Conservation (phyloP, 768 basidiomycete genomes). For the Xerocomellus dryophilus region DNA sequence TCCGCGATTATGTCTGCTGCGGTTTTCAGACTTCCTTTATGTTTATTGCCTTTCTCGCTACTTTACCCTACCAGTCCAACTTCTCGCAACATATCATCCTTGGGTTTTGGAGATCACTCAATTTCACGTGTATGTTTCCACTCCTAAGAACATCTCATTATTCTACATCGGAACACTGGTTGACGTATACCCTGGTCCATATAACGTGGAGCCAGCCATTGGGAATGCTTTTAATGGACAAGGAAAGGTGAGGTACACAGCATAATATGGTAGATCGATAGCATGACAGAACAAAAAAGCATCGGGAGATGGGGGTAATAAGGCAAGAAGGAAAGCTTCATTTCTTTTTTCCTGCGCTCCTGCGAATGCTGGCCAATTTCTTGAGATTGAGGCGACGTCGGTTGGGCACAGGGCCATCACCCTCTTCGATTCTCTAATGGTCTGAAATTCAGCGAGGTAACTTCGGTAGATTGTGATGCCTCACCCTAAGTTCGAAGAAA, state of each 20-base stretch:
- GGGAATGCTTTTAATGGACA: neutral
- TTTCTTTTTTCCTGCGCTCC: neutral
- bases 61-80: constrained; percentile 2
- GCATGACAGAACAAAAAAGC: constrained; percentile 6
- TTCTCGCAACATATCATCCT: neutral
- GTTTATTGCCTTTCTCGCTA: constrained; percentile 15
- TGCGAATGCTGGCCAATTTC: constrained; percentile 19
- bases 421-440: constrained; percentile 27
- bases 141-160: constrained; percentile 9
- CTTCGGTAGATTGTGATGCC: neutral
- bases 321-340: neutral
- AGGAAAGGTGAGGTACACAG: neutral
- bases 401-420: constrained; percentile 14
- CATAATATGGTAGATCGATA: neutral
- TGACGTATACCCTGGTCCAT: constrained; percentile 17
- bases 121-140: constrained; percentile 7
- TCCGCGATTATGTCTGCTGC: constrained; percentile 23
- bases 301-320: neutral
- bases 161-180: constrained; percentile 11
- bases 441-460: neutral
- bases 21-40: constrained; percentile 15
- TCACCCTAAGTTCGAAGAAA: constrained; percentile 29
- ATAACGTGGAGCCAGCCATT: constrained; percentile 2
- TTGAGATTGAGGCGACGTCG: constrained; percentile 16
- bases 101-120: constrained; percentile 7